Evolutionary conservation across 768 basidiomycete species (phyloP).

Genomic region (Suillus weaverae): DNA sequence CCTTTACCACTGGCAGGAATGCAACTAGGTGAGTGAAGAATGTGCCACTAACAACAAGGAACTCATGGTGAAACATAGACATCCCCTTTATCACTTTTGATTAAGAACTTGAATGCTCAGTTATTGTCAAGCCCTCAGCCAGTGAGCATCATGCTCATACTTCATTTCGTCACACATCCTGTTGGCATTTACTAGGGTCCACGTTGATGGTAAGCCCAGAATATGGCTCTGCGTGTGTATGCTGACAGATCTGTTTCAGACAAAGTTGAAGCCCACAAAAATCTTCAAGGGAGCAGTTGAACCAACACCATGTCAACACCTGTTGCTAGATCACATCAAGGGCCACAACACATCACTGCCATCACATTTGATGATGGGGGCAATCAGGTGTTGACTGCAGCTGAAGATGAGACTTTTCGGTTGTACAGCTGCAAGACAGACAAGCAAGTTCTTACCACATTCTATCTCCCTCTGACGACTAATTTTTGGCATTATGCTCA

Average conservation of each 20-base stretch:
- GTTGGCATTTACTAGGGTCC: constrained; percentile 34
- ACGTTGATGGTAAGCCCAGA: constrained; percentile 48
- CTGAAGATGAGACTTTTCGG: constrained; percentile 90
- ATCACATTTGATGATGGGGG: constrained; percentile 91
- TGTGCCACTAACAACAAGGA: no score
- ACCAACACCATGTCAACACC: constrained; percentile 48
- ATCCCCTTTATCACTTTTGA: constrained; percentile 75
- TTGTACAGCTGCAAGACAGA: constrained; percentile 88
- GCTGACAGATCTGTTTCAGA: constrained; percentile 37
- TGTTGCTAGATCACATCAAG: constrained; percentile 38
- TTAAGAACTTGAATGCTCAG: constrained; percentile 71
- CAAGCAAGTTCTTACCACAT: constrained; percentile 68
- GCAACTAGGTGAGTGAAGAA: no score
- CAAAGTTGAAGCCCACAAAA: constrained; percentile 82
- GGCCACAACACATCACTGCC: constrained; percentile 78
- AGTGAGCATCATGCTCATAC: constrained; percentile 29
- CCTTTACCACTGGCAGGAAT: no score
- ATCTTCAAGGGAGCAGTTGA: constrained; percentile 84
- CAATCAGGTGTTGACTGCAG: constrained; percentile 81
- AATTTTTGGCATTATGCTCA: constrained; percentile 36
- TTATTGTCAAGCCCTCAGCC: constrained; percentile 67
- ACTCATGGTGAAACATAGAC: no score
- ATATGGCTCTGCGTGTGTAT: neutral
- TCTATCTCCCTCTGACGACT: constrained; percentile 17
- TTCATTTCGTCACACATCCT: neutral